These are phyloP conservation scores for Punica granatum DNA, from an alignment of 345 rosid species.

Conservation along the genomic window DNA sequence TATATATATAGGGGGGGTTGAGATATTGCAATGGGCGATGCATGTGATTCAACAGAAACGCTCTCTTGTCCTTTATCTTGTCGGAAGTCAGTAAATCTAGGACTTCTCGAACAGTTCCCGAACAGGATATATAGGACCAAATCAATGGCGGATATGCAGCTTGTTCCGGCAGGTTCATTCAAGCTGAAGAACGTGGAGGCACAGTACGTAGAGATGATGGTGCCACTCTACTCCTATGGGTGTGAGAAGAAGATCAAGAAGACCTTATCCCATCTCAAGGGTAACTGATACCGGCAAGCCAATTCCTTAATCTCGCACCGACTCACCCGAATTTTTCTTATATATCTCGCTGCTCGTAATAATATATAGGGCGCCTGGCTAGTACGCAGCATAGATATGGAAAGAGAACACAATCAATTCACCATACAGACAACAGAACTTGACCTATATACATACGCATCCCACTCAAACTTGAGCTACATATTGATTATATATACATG, in stretches of 20 bases:
- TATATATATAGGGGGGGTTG: no score
- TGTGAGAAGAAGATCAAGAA: conserved; percentile 76
- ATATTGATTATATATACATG: no score
- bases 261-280: conserved; percentile 68
- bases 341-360: not conserved
- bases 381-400: no score
- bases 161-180: conserved; percentile 34
- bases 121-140: not conserved
- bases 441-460: no score
- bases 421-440: no score
- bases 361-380: no score
- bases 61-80: not conserved
- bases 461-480: no score
- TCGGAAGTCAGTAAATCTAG: not conserved
- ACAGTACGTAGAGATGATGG: conserved; percentile 89
- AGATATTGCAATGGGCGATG: no score
- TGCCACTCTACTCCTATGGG: conserved; percentile 80
- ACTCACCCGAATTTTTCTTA: no score
- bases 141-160: conserved; percentile 60
- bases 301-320: no score
- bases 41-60: no score
- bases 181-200: conserved; percentile 72
- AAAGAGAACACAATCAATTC: no score
- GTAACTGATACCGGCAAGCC: conserved; percentile 37
- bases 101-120: not conserved